phyloP scores from a whole-genome alignment of 108 stramenopile species.

The Skeletonema costatum region DNA sequence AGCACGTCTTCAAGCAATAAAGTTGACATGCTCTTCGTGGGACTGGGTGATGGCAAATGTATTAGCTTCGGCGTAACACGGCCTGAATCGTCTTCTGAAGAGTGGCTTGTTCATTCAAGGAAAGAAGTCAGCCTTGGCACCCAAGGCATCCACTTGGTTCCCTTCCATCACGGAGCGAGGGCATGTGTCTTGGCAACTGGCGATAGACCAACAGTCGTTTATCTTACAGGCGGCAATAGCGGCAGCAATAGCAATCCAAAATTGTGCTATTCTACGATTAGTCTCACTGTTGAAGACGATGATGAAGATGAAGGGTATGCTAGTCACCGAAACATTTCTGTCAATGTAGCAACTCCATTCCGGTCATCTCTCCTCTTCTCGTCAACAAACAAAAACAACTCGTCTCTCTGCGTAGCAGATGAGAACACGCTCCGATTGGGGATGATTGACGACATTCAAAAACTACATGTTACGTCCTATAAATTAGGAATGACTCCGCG shows the following conservation, averaged over 20 bases:
- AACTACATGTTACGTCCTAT: constrained; percentile 95
- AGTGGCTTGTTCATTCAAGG: constrained; percentile 60
- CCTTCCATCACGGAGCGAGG: constrained; percentile 50
- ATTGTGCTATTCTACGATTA: constrained; percentile 93
- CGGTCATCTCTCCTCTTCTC: constrained; percentile 66
- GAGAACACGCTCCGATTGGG: constrained; percentile 90
- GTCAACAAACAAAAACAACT: constrained; percentile 53
- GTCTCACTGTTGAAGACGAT: constrained; percentile 72
- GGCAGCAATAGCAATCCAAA: constrained; percentile 71
- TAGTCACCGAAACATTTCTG: constrained; percentile 63
- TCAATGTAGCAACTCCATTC: constrained; percentile 85
- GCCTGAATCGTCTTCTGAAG: constrained; percentile 26
- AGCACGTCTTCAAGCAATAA: constrained; percentile 27
- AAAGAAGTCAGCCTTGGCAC: constrained; percentile 95
- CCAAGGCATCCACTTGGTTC: constrained; percentile 90
- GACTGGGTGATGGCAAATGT: constrained; percentile 94
- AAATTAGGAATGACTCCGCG: constrained; percentile 93
- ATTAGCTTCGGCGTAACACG: constrained; percentile 77
- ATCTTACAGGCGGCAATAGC: constrained; percentile 74
- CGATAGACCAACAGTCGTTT: constrained; percentile 97
- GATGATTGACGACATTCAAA: constrained; percentile 97
- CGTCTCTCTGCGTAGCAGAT: constrained; percentile 93
- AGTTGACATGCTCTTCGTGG: constrained; percentile 92
- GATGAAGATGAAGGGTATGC: constrained; percentile 56
- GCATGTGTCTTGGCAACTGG: constrained; percentile 94